Evolutionary conservation across 2,329 filamentous ascomycete species (phyloP).

Genomic region (Hansfordia pulvinata): DNA sequence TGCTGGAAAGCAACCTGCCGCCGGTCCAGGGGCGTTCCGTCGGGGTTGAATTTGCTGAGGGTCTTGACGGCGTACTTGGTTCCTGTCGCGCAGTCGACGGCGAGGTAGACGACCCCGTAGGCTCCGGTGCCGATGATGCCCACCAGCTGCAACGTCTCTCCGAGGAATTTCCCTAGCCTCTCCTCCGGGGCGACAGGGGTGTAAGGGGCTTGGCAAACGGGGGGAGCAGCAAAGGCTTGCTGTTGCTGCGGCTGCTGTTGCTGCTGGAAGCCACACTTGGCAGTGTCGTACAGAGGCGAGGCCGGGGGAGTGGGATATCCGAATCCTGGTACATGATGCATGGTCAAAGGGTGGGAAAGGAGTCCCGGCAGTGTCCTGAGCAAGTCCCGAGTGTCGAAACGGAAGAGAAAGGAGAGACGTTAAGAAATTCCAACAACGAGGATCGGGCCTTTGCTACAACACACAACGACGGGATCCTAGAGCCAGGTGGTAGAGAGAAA

Average conservation of each 20-base stretch:
- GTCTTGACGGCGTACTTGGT: slow-evolving; percentile 91
- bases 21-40: slow-evolving; percentile 59
- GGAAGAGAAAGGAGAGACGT: slow-evolving; percentile 6
- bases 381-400: not conserved
- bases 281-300: slow-evolving; percentile 38
- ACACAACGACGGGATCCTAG: slow-evolving; percentile 8
- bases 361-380: slow-evolving; percentile 7
- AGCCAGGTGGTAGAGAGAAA: not conserved
- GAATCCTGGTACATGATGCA: slow-evolving; percentile 44
- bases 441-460: too few species aligned
- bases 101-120: slow-evolving; percentile 91
- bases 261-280: slow-evolving; percentile 27
- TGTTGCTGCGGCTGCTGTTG: too few species aligned
- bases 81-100: slow-evolving; percentile 69
- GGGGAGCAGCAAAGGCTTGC: slow-evolving; percentile 21
- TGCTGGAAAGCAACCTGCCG: slow-evolving; percentile 85
- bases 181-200: slow-evolving; percentile 62
- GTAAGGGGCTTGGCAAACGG: slow-evolving; percentile 28
- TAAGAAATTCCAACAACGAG: too few species aligned
- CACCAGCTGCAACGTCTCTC: slow-evolving; percentile 70
- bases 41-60: slow-evolving; percentile 74
- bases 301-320: slow-evolving; percentile 45
- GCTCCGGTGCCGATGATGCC: slow-evolving; percentile 84
- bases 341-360: slow-evolving; percentile 23
- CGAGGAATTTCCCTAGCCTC: slow-evolving; percentile 71